Conservation (phyloP, 2,329 filamentous ascomycete genomes). For the Sporothrix schenckii region DNA sequence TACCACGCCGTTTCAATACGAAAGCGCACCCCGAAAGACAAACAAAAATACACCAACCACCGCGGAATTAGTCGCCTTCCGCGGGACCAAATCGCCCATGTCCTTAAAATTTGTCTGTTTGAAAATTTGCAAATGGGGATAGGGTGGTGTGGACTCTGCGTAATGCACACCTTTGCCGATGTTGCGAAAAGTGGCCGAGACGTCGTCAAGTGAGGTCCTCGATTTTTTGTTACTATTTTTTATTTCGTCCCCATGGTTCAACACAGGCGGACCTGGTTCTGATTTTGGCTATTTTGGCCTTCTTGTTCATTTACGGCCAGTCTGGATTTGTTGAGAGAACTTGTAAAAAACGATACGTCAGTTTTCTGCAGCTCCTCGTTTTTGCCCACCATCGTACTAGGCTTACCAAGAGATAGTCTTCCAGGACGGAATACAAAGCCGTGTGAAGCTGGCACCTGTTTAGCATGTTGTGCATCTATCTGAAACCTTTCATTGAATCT, state of each 20-base stretch:
- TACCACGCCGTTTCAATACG: constrained; percentile 8
- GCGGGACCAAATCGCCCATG: neutral
- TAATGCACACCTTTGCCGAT: neutral
- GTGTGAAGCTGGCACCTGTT: neutral
- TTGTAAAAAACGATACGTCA: constrained; percentile 13
- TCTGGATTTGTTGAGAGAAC: neutral
- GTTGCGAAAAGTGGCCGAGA: neutral
- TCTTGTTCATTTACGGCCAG: neutral
- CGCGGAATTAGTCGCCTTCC: neutral
- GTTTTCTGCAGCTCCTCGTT: neutral
- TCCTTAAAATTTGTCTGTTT: neutral
- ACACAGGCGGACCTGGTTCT: neutral
- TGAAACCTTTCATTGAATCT: neutral
- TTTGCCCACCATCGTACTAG: neutral
- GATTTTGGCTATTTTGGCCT: neutral
- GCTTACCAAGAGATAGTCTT: neutral
- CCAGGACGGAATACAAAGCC: neutral
- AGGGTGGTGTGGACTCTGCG: constrained; percentile 19
- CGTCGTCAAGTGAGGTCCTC: neutral
- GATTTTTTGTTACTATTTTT: constrained; percentile 8
- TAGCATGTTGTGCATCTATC: neutral
- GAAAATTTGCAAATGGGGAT: neutral
- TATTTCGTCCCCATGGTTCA: constrained; percentile 16
- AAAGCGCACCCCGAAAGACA: neutral
- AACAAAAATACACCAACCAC: neutral